Base-by-base conservation (phyloP, 495 filamentous ascomycete species). In the Talaromyces proteolyticus region DNA sequence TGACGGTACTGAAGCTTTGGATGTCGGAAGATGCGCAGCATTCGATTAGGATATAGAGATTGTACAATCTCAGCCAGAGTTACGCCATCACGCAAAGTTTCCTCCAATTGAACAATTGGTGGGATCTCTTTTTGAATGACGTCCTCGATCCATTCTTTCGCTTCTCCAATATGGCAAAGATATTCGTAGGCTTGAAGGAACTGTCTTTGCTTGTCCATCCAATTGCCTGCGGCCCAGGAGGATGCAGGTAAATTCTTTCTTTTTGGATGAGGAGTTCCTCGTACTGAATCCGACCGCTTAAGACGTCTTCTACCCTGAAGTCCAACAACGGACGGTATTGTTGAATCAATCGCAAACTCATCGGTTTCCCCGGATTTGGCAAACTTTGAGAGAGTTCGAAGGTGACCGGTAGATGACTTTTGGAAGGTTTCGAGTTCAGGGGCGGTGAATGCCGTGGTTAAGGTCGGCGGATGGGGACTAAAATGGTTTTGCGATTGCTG, bases 111-210 rank as follows among this genome's bases (percentile, higher is more conserved):
- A n/a, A 99, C 87, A 63, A 97, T 95, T 12, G 93, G 87, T 16
- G 94, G 93, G 37, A 97, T 91, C 21, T 85, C 78, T 53, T 89
- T 80, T 49, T 94, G 80, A 42, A 96, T 92, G 22, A 96, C 81
- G 57, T 91, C 90, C 65, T 97, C 93, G 40, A 99, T 94, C 94
- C 94, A 99, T 65, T 97, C 91, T 63, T 97, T 97, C 42, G 94
- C 94, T 75, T 99, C 94, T 57, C 94, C 94, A 59, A 99, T 97
- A 60, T 99, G 94, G 60, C 94, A 99, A 37, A 99, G 82, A 61
- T 99, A 99, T 65, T 99, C 94, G 61, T 99, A 99, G 8, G 94
- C 94, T 66, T 95, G 90, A 26, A 97, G 72, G 61, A 95, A 97
- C 61, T 97, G 91, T 44, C 94, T 79, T 63, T 96, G 89, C 62